Percentiles rank a stretch among this genome's conserved stretches.
Conservation (phyloP, 352 stramenopile species). For the Thalassiosira allenii region DNA sequence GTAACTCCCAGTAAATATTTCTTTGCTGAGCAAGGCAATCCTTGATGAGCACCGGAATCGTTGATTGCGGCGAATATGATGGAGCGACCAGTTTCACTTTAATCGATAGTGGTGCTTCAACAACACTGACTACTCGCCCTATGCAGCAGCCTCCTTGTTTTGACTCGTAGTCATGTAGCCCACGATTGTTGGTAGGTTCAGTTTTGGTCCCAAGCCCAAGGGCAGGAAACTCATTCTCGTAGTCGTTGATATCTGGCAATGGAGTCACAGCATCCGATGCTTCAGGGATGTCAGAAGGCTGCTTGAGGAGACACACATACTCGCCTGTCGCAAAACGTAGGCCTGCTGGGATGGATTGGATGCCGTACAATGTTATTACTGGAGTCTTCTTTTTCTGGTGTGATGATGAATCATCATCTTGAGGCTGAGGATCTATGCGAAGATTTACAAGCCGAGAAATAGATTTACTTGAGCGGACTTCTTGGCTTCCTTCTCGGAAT, state of each 20-base stretch:
- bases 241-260: too few relatives aligned
- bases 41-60: constrained; percentile 1
- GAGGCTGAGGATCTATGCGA: constrained; percentile 5
- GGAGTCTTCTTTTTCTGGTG: background rate
- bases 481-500: constrained; percentile 17
- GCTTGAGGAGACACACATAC: constrained; percentile 28
- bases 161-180: background rate
- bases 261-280: background rate
- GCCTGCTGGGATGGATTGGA: constrained; percentile 18
- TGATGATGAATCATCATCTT: background rate
- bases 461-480: constrained; percentile 14
- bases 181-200: background rate
- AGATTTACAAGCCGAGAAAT: constrained; percentile 25
- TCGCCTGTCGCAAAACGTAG: constrained; percentile 25
- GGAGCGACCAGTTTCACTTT: constrained; percentile 27
- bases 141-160: constrained; percentile 17
- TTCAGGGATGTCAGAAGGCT: background rate
- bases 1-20: constrained; percentile 24
- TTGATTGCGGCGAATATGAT: constrained; percentile 8
- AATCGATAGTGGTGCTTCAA: constrained; percentile 28
- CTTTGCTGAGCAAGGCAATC: constrained; percentile 15
- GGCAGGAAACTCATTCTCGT: constrained; percentile 19
- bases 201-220: background rate
- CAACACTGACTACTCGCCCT: constrained; percentile 22
- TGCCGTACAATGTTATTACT: constrained; percentile 26